Base-by-base conservation (phyloP, 2,329 filamentous ascomycete species). In the Aspergillus awamori region DNA sequence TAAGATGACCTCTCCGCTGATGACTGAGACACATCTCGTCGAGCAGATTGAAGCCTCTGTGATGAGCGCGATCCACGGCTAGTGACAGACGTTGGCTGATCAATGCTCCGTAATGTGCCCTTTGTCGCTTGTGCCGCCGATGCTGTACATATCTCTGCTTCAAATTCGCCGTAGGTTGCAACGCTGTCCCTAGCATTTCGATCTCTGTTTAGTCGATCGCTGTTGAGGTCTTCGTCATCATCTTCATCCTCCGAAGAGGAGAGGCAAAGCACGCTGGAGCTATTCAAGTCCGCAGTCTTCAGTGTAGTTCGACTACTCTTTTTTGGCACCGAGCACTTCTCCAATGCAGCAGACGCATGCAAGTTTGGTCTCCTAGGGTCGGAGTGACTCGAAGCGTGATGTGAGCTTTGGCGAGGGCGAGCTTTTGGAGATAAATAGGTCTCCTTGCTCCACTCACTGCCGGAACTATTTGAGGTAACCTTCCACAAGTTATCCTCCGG, bases 231-330 rank as follows among this genome's bases (percentile, higher is more conserved):
- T 11, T 68, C 63, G 8, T 74, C 71, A 22, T 75, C 74, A 22
- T 75, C 73, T 60, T 79, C 79, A 52, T 80, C 78, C 58, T 82
- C 80, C 0, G 80, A 82, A n/a, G 80, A 82, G 3, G 80, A 82
- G 47, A 83, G 75, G 54, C 76, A 80, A 8, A 83, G 76, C 10
- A 82, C 73, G 63, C 81, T 83, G 7, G 77, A 77, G 13, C 76
- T 74, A 47, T 77, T 76, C 24, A 83, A 70, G 62, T 83, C 78
- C 11, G 70, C 70, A 33, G 73, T 73, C 45, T 71, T 73, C 65
- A 80, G 62, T 5, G 73, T 75, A 39, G 69, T 74, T 59, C 69
- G 75, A 63, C 76, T 77, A 52, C 73, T 77, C 62, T 78, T 79
- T 58, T 75, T 77, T 0, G 71, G 72, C 56, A 76, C 53, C 1